Evolutionary conservation across 192 early-diverging fungal species (phyloP).

Genomic region (Coemansia sp.): DNA sequence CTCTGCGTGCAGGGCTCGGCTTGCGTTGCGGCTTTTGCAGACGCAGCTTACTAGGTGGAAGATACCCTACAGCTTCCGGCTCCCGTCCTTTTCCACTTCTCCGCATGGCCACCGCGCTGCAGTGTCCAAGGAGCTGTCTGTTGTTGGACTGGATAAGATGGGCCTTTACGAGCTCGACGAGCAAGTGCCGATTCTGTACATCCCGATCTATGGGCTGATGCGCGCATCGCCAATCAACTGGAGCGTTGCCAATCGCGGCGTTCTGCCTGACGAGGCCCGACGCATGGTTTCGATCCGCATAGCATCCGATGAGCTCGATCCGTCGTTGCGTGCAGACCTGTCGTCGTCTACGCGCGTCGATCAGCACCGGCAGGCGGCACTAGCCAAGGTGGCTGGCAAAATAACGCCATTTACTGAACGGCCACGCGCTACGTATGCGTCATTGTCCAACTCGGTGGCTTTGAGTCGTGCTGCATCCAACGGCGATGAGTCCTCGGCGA

Average conservation of each 20-base stretch:
- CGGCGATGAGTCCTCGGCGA: slow-evolving; percentile 1
- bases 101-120: slow-evolving; percentile 49
- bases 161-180: slow-evolving; percentile 53
- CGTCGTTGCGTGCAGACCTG: slow-evolving; percentile 41
- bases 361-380: slow-evolving; percentile 39
- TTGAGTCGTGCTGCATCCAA: neutral
- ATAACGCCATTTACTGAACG: slow-evolving; percentile 7
- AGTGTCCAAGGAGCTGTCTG: slow-evolving; percentile 52
- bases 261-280: slow-evolving; percentile 44
- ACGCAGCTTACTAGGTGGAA: slow-evolving; percentile 45
- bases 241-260: slow-evolving; percentile 38
- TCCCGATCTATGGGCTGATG: slow-evolving; percentile 48
- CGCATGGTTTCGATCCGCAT: slow-evolving; percentile 54
- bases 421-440: slow-evolving; percentile 10
- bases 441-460: slow-evolving; percentile 15
- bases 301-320: slow-evolving; percentile 48
- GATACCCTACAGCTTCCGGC: slow-evolving; percentile 49
- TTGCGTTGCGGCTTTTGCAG: slow-evolving; percentile 48
- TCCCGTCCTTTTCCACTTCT: slow-evolving; percentile 53
- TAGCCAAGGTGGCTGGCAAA: slow-evolving; percentile 29
- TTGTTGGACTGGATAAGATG: slow-evolving; percentile 46
- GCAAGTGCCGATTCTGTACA: slow-evolving; percentile 50
- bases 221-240: slow-evolving; percentile 53
- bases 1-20: slow-evolving; percentile 39
- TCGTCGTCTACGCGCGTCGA: slow-evolving; percentile 42